A percentile compares a stretch with the other conserved stretches of the same genome.
These are phyloP conservation scores for Fusarium sp. DNA, from an alignment of 2,329 filamentous ascomycete species.

Conservation along the genomic window DNA sequence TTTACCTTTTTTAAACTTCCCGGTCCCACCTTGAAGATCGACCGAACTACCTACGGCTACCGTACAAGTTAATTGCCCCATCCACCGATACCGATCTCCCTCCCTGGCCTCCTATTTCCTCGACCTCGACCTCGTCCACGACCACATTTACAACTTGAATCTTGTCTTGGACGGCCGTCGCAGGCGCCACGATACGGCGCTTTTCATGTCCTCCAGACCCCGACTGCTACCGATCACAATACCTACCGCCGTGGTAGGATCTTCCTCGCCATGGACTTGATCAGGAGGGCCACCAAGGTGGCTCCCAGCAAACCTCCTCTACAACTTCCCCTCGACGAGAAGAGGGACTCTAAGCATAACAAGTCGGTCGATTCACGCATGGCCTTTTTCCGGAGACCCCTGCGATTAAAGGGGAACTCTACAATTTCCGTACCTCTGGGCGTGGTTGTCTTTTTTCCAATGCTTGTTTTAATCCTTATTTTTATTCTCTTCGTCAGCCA, in stretches of 20 bases:
- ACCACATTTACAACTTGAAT: neutral
- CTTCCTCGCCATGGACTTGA: slow-evolving; percentile 62
- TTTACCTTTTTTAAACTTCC: neutral
- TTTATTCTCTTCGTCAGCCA: slow-evolving; percentile 89
- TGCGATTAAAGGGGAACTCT: slow-evolving; percentile 91
- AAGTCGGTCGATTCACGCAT: slow-evolving; percentile 62
- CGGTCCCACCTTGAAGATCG: slow-evolving; percentile 21
- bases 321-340: slow-evolving; percentile 61
- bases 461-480: slow-evolving; percentile 90
- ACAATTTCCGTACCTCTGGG: slow-evolving; percentile 92
- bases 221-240: slow-evolving; percentile 47
- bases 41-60: slow-evolving; percentile 9
- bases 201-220: slow-evolving; percentile 38
- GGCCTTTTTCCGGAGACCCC: slow-evolving; percentile 84
- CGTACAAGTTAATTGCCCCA: slow-evolving; percentile 10
- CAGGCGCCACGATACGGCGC: slow-evolving; percentile 42
- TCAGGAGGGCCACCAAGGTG: slow-evolving; percentile 64
- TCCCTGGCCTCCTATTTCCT: slow-evolving; percentile 23
- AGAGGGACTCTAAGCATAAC: slow-evolving; percentile 52
- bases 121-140: neutral
- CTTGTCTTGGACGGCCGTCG: slow-evolving; percentile 23
- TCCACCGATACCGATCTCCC: slow-evolving; percentile 14
- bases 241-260: slow-evolving; percentile 52
- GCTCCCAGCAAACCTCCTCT: slow-evolving; percentile 54
- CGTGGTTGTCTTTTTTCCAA: slow-evolving; percentile 90